Evolutionary conservation across 208 protist species (phyloP).

Genomic region (Crithidia sp.): DNA sequence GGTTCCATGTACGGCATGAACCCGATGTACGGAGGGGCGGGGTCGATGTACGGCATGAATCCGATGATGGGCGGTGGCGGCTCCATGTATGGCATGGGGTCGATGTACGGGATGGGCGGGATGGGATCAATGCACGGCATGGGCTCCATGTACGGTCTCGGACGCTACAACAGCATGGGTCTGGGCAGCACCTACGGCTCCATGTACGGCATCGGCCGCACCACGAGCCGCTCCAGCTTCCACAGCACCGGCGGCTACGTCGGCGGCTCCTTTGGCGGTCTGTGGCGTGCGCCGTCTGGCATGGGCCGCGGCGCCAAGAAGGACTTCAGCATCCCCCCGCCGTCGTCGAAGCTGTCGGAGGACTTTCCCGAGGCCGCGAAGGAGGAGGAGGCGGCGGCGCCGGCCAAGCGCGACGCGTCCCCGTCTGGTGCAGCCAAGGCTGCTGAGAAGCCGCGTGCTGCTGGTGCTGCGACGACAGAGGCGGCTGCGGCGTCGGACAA

Average conservation of each 20-base stretch:
- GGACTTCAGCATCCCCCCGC: slow-evolving; percentile 38
- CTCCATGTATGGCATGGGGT: slow-evolving; percentile 33
- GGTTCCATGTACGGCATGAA: slow-evolving; percentile 30
- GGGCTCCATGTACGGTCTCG: slow-evolving; percentile 45
- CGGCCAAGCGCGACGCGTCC: not conserved
- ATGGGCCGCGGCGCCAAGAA: slow-evolving; percentile 20
- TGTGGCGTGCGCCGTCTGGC: slow-evolving; percentile 39
- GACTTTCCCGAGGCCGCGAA: slow-evolving; percentile 1
- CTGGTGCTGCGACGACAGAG: not conserved
- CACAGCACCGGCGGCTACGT: slow-evolving; percentile 37
- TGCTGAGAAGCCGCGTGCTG: slow-evolving; percentile 1
- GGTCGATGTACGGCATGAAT: slow-evolving; percentile 54
- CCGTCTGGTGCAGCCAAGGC: not conserved
- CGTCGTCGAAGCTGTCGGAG: slow-evolving; percentile 28
- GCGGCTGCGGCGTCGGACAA: not conserved
- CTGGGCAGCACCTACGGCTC: slow-evolving; percentile 25
- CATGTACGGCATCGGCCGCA: slow-evolving; percentile 48
- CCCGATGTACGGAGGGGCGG: not conserved
- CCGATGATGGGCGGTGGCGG: slow-evolving; percentile 8
- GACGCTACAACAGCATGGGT: slow-evolving; percentile 36
- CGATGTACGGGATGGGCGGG: slow-evolving; percentile 41
- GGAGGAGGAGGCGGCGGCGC: slow-evolving; percentile 3
- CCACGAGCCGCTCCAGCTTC: slow-evolving; percentile 20
- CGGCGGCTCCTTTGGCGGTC: slow-evolving; percentile 41
- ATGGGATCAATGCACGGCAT: slow-evolving; percentile 33